phyloP scores from a whole-genome alignment of 352 stramenopile species.

The Lagenidium giganteum region DNA sequence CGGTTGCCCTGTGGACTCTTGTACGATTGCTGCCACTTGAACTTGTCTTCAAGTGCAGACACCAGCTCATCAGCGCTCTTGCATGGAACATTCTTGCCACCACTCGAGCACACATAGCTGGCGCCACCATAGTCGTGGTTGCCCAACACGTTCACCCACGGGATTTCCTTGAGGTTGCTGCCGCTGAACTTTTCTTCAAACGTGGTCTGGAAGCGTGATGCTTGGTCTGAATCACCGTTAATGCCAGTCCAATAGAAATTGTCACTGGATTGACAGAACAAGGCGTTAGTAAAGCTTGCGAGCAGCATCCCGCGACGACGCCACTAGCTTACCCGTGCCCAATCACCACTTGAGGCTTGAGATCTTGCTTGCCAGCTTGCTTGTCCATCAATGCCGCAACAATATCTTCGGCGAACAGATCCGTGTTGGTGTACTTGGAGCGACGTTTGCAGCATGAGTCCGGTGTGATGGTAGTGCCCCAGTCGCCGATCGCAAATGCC shows the following conservation, averaged over 20 bases:
- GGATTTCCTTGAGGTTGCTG: slow-evolving; percentile 41
- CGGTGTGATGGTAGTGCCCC: slow-evolving; percentile 58
- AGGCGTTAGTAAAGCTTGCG: no score
- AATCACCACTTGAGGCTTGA: slow-evolving; percentile 51
- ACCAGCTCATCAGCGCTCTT: slow-evolving; percentile 36
- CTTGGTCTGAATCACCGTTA: slow-evolving; percentile 41
- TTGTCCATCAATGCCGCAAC: slow-evolving; percentile 51
- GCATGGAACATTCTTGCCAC: slow-evolving; percentile 37
- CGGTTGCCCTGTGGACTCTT: slow-evolving; percentile 74
- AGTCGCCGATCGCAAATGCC: slow-evolving; percentile 67
- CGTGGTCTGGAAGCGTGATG: slow-evolving; percentile 66
- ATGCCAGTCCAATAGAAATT: slow-evolving; percentile 84
- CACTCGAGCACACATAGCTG: slow-evolving; percentile 62
- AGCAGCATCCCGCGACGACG: no score
- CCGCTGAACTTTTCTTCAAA: slow-evolving; percentile 76
- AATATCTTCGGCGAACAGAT: slow-evolving; percentile 73
- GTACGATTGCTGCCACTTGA: slow-evolving; percentile 70
- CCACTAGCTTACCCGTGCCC: slow-evolving; percentile 28
- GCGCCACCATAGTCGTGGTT: slow-evolving; percentile 85
- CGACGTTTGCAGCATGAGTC: slow-evolving; percentile 67
- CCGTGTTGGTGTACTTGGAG: slow-evolving; percentile 48
- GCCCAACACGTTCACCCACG: slow-evolving; percentile 80
- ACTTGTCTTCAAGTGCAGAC: slow-evolving; percentile 53
- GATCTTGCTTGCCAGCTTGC: slow-evolving; percentile 19
- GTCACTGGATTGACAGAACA: no score